Percentiles rank a stretch among this genome's conserved stretches.
These are phyloP conservation scores for Fraxinus paxiana DNA, from an alignment of 305 asterid species.

Conservation along the genomic window DNA sequence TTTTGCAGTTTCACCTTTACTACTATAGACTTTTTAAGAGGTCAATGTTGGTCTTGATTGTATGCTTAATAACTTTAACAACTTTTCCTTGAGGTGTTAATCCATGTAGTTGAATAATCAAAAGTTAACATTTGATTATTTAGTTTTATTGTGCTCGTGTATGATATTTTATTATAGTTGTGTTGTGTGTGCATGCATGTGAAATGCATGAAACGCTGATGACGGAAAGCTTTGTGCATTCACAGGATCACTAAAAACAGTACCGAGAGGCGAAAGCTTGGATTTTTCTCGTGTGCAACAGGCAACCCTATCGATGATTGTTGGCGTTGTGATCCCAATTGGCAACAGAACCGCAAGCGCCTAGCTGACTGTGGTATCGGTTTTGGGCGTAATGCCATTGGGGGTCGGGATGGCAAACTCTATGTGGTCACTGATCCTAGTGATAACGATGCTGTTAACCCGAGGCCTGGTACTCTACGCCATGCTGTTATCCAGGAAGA, in stretches of 20 bases:
- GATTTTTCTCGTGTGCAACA: slow-evolving; percentile 77
- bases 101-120: neutral
- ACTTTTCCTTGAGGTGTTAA: neutral
- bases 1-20: neutral
- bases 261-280: slow-evolving; percentile 74
- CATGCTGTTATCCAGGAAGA: slow-evolving; percentile 83
- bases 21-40: neutral
- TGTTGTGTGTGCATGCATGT: neutral
- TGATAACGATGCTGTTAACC: slow-evolving; percentile 74
- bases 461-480: slow-evolving; percentile 76
- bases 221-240: slow-evolving; percentile 4
- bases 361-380: slow-evolving; percentile 93
- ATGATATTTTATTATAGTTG: neutral
- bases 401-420: slow-evolving; percentile 80
- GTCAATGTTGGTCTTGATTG: neutral
- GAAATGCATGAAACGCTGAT: neutral
- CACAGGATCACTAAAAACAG: slow-evolving; percentile 74
- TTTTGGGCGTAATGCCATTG: slow-evolving; percentile 90
- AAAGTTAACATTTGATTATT: neutral
- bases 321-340: slow-evolving; percentile 84
- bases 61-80: neutral
- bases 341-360: slow-evolving; percentile 69
- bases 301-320: slow-evolving; percentile 97
- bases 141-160: neutral
- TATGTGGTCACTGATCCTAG: slow-evolving; percentile 66